A percentile compares a stretch with the other conserved stretches of the same genome.
phyloP scores from a whole-genome alignment of 345 rosid species.

The Citrus unshiu region DNA sequence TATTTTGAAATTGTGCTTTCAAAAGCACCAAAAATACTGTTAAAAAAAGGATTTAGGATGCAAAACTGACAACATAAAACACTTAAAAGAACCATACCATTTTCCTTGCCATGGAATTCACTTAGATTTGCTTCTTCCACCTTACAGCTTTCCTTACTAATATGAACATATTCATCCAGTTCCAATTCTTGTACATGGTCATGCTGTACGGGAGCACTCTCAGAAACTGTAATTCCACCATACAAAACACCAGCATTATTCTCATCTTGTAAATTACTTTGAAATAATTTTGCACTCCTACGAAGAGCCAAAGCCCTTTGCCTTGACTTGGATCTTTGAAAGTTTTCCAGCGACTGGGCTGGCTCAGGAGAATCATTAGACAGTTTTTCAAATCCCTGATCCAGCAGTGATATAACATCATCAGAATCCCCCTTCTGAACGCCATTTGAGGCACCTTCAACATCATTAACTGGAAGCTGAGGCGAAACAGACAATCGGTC shows the following conservation, averaged over 20 bases:
- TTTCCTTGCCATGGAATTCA: slow-evolving; percentile 22
- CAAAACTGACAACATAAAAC: slow-evolving; percentile 5
- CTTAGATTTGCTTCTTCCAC: slow-evolving; percentile 22
- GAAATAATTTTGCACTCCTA: slow-evolving; percentile 48
- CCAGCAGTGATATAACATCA: slow-evolving; percentile 34
- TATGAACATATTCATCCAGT: slow-evolving; percentile 17
- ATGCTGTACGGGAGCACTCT: slow-evolving; percentile 29
- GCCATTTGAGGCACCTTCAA: slow-evolving; percentile 29
- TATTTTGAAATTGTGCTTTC: not conserved
- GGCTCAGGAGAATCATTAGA: slow-evolving; percentile 32
- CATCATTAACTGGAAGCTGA: slow-evolving; percentile 18
- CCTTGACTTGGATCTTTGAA: slow-evolving; percentile 77
- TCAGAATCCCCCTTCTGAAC: slow-evolving; percentile 30
- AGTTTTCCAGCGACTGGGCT: slow-evolving; percentile 43
- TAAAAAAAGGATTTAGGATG: not conserved
- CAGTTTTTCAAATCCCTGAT: slow-evolving; percentile 29
- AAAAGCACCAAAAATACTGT: not conserved
- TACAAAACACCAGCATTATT: slow-evolving; percentile 20
- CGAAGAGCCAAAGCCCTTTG: slow-evolving; percentile 69
- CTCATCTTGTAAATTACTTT: slow-evolving; percentile 26
- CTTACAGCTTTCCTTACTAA: slow-evolving; percentile 27
- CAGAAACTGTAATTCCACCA: slow-evolving; percentile 24
- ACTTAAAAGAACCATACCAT: slow-evolving; percentile 3
- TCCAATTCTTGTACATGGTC: slow-evolving; percentile 4
- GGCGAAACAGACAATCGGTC: slow-evolving; percentile 31